Base-by-base conservation (phyloP, 2,329 filamentous ascomycete species). In the Scedosporium aurantiacum region DNA sequence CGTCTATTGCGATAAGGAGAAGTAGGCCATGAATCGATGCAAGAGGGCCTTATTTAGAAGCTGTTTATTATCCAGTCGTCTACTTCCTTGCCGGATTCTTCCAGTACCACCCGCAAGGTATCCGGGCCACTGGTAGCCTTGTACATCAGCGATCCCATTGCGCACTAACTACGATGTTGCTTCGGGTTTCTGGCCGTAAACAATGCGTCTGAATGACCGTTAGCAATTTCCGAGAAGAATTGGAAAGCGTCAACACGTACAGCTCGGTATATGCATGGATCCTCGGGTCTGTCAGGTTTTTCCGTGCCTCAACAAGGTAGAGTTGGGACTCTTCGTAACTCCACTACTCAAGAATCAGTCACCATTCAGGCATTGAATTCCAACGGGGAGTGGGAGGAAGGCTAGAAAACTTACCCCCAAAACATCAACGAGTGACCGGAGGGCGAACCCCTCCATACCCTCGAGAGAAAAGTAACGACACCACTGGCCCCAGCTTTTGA, bases 401-500 rank as follows among this genome's bases (percentile, higher is more conserved):
- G 12, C 3, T 18, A 3, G 1, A 60, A 12, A 27, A 27, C 72
- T 70, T 0, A 74, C 62, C 58, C 73, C 70, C 1, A 70, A 21
- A 21, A 60, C 64, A 61, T 70, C 68, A 0, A 65, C 67, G 2
- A 70, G 28, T 0, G 63, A 64, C 3, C 68, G 66, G 8, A 70
- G 64, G 0, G 63, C 67, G 21, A 69, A 70, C 0, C 68, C 68
- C 4, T 70, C 68, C 0, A 69, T 62, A 0, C 66, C 68, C 8
- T 68, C 65, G 0, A 70, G 60, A 5, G 68, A 25, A 14, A 68
- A 69, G 6, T 68, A 66, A 0, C 65, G 61, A 5, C 67, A 69
- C 68, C 67, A 70, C 2, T 64, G 58, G 16, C 68, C 68, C 68
- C 68, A 70, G 4, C 64, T 60, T 60, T 75, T 75, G 41, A 75